Conservation (phyloP, 2,329 filamentous ascomycete species). For the Pseudonectria foliicola region DNA sequence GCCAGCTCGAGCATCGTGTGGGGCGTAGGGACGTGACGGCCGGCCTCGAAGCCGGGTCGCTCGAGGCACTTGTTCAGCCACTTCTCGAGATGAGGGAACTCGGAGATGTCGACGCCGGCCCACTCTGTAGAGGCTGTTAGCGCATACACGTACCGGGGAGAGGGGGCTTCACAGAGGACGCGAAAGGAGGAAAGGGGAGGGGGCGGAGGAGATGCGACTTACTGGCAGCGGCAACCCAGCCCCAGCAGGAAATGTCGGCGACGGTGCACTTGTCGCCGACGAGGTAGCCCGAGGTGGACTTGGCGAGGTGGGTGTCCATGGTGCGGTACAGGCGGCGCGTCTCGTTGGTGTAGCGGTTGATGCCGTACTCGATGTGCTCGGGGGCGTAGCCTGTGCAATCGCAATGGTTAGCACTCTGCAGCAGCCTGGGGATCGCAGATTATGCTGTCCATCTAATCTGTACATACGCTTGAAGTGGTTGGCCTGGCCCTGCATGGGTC, state of each 20-base stretch:
- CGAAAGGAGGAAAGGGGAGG: background rate
- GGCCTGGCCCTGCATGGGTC: constrained; percentile 74
- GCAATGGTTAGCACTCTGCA: constrained; percentile 1
- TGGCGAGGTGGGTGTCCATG: constrained; percentile 62
- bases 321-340: constrained; percentile 75
- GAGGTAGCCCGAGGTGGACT: constrained; percentile 48
- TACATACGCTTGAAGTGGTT: constrained; percentile 67
- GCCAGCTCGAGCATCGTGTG: constrained; percentile 52
- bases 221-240: constrained; percentile 60
- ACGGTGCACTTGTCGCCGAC: constrained; percentile 65
- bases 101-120: constrained; percentile 51
- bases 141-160: too few species aligned
- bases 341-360: constrained; percentile 77
- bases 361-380: constrained; percentile 73
- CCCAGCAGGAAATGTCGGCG: constrained; percentile 75
- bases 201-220: constrained; percentile 12
- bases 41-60: constrained; percentile 67
- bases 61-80: constrained; percentile 69
- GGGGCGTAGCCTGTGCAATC: constrained; percentile 62
- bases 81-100: constrained; percentile 68
- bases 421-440: too few species aligned
- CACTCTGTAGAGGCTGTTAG: constrained; percentile 23
- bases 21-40: constrained; percentile 61
- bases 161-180: too few species aligned
- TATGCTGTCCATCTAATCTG: too few species aligned